phyloP scores from a whole-genome alignment of 140 eudicot genomes.

The Anethum foeniculum region DNA sequence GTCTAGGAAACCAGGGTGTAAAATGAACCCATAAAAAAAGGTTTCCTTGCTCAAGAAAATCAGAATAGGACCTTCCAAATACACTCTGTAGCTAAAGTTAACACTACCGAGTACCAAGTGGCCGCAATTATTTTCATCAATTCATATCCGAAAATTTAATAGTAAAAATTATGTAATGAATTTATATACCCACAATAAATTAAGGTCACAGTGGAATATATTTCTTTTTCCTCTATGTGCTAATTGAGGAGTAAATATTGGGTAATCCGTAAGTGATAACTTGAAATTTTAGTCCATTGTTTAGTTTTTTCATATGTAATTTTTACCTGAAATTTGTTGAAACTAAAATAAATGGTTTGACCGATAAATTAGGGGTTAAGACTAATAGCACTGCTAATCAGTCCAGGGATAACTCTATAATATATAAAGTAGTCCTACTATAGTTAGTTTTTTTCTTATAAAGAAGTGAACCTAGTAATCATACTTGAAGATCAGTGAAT shows the following conservation, averaged over 20 bases:
- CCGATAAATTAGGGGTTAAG: background rate
- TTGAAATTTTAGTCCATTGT: background rate
- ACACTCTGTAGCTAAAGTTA: background rate
- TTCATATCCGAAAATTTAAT: background rate
- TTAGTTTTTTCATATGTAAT: background rate
- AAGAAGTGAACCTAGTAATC: background rate
- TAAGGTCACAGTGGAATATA: background rate
- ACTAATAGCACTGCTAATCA: background rate
- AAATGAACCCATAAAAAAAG: background rate
- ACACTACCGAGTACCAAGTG: background rate
- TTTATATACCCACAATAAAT: background rate
- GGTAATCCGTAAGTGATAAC: background rate
- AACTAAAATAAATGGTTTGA: background rate
- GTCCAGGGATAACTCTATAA: background rate
- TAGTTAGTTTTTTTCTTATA: background rate
- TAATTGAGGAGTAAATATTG: background rate
- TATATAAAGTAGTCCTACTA: background rate
- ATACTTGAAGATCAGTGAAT: background rate
- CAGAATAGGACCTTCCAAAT: background rate
- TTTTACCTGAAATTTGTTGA: background rate
- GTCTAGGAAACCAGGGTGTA: background rate
- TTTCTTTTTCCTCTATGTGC: background rate
- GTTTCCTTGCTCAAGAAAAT: background rate
- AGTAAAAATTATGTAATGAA: background rate
- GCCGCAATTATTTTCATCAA: background rate